These are phyloP conservation scores for Kipferlia bialata DNA, from an alignment of 78 protist species.

Conservation along the genomic window DNA sequence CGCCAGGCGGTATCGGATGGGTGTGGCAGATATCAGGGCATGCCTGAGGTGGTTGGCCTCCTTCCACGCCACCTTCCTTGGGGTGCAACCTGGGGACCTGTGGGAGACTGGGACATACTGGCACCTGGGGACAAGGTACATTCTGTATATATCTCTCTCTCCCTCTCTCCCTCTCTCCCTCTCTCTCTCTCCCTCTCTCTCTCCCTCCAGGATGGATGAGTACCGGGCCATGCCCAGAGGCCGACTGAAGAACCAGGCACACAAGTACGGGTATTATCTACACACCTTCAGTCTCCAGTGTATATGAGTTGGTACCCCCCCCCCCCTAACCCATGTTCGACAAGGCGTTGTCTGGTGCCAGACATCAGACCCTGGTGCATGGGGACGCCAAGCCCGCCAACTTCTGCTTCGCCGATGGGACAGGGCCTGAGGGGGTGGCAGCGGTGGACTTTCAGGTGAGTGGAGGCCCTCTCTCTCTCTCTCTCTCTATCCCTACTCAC, in stretches of 20 bases:
- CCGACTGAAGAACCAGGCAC: background rate
- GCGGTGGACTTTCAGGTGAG: background rate
- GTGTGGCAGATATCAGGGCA: background rate
- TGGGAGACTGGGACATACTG: background rate
- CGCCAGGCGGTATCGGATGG: background rate
- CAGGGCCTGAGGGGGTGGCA: no score
- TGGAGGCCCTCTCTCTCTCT: no score
- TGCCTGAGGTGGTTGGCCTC: background rate
- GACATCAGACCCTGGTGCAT: background rate
- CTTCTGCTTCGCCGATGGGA: background rate
- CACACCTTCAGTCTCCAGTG: no score
- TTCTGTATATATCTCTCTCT: no score
- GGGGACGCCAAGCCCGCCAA: conserved; percentile 8
- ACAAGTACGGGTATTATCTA: no score
- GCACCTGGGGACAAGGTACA: background rate
- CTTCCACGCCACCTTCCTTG: background rate
- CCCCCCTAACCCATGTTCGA: no score
- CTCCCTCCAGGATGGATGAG: no score
- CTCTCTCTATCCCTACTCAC: no score
- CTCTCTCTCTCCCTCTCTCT: no score
- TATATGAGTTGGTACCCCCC: no score
- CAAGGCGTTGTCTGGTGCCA: background rate
- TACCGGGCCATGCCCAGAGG: background rate
- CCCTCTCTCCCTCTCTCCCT: no score
- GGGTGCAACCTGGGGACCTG: background rate